Evolutionary conservation across 176 grass and related monocot genomes (phyloP), one percentile per base, ranked within the genome.

Genomic region (Oryza meridionalis): DNA sequence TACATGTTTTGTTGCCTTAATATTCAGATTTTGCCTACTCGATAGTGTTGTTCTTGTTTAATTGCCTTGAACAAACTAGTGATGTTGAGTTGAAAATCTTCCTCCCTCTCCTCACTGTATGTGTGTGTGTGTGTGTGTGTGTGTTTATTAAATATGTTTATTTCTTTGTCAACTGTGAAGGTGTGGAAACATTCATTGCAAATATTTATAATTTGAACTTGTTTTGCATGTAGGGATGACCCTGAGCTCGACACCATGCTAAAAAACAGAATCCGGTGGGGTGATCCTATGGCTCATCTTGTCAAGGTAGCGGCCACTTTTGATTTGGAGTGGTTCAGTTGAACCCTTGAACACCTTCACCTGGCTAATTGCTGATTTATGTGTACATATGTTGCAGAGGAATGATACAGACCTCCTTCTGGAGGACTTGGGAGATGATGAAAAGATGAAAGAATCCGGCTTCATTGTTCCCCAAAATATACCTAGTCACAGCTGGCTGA

Each of bases 251-350:
- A 98, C 61, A 69, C 63, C 47, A 92, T 95, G 89, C 83, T 98
- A 10, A 98, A 98, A 67, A 90, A 94, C 32, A 90, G 85, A 81
- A 45, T 98, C 65, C 69, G 93, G 87, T 98, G 96, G 96, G 96
- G 93, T 40, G 93, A 98, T 92, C 96, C 96, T 70, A 95, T 98
- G 96, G 93, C 93, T 73, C 96, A 98, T 87, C 81, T 98, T 64
- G 96, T 91, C 61, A 94, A 93, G 91, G 93, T 98, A 93, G 79
- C 49, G 61, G 27, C 37, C 8, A 3, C 11, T 89, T 88, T 82
- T 46, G 22, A 84, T 70, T 83, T 89, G 15, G 49, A 86, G 11
- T 76, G 68, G 35, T 24, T 27, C 21, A 29, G 13, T 82, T 82
- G 67, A 72, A 82, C 43, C 42, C 62, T 77, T 3, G 6, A 67